Evolutionary conservation across 2,329 filamentous ascomycete genomes (phyloP).

Genomic region (Fusarium neocosmosporiellum): DNA sequence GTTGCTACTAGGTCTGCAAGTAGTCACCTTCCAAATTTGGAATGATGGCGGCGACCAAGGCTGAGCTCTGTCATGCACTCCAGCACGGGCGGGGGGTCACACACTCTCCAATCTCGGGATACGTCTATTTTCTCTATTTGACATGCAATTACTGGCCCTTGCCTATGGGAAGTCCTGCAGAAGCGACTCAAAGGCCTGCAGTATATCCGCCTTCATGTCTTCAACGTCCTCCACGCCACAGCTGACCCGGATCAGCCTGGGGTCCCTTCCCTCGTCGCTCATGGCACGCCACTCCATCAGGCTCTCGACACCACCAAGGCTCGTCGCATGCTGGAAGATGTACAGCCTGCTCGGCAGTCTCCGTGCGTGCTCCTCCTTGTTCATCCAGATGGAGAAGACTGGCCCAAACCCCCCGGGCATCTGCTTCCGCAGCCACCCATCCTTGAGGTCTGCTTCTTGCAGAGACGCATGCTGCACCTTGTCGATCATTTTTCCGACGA

Average conservation of each 20-base stretch:
- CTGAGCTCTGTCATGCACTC: not conserved
- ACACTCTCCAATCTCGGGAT: not conserved
- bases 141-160: not conserved
- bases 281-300: not conserved
- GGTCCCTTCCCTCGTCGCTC: not conserved
- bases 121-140: not conserved
- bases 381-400: not conserved
- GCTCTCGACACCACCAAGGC: not conserved
- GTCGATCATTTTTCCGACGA: not conserved
- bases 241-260: not conserved
- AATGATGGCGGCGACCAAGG: not conserved
- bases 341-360: not conserved
- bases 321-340: not conserved
- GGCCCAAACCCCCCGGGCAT: not conserved
- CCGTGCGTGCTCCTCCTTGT: not conserved
- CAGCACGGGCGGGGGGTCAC: not conserved
- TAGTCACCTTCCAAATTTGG: not conserved
- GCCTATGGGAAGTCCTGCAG: not conserved
- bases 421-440: not conserved
- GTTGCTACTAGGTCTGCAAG: not conserved
- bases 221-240: not conserved
- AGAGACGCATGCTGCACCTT: not conserved
- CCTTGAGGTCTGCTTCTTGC: not conserved
- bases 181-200: not conserved
- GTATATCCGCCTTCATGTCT: not conserved